A percentile compares a stretch with the other conserved stretches of the same genome.
These are phyloP conservation scores for Gentiana dahurica DNA, from an alignment of 257 asterid species.

Conservation along the genomic window DNA sequence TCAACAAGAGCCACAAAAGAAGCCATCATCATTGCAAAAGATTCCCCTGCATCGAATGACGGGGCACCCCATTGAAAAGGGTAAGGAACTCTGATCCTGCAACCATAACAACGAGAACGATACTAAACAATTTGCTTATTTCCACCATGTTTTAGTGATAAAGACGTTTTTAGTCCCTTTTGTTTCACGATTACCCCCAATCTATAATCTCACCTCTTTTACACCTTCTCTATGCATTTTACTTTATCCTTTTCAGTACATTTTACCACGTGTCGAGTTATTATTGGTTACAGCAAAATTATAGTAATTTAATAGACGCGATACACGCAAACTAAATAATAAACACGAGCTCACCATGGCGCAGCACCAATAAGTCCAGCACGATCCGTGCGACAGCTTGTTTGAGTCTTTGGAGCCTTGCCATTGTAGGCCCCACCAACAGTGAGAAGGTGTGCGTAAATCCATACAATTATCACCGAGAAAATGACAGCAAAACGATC, in stretches of 20 bases:
- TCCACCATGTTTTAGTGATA: too few relatives aligned
- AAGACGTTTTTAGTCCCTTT: too few relatives aligned
- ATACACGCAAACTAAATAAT: too few relatives aligned
- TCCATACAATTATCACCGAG: conserved; percentile 78
- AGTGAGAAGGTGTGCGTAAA: conserved; percentile 77
- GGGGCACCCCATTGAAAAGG: conserved; percentile 97
- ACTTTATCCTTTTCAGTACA: too few relatives aligned
- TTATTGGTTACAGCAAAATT: too few relatives aligned
- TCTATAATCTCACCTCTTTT: too few relatives aligned
- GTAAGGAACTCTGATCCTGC: conserved; percentile 80
- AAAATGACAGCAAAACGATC: conserved; percentile 80
- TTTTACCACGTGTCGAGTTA: too few relatives aligned
- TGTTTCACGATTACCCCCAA: too few relatives aligned
- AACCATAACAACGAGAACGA: conserved; percentile 3
- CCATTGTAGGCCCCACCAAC: conserved; percentile 90
- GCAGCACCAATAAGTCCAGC: conserved; percentile 81
- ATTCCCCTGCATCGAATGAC: conserved; percentile 83
- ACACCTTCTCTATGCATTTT: too few relatives aligned
- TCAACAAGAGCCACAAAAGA: conserved; percentile 78
- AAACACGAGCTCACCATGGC: conserved; percentile 46
- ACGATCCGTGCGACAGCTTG: conserved; percentile 89
- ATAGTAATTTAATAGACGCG: too few relatives aligned
- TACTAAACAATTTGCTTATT: too few relatives aligned
- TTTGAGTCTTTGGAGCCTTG: conserved; percentile 68
- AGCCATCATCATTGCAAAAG: conserved; percentile 94